Base-by-base conservation (phyloP, 495 filamentous ascomycete genomes). In the Astrocystis sublimbata region DNA sequence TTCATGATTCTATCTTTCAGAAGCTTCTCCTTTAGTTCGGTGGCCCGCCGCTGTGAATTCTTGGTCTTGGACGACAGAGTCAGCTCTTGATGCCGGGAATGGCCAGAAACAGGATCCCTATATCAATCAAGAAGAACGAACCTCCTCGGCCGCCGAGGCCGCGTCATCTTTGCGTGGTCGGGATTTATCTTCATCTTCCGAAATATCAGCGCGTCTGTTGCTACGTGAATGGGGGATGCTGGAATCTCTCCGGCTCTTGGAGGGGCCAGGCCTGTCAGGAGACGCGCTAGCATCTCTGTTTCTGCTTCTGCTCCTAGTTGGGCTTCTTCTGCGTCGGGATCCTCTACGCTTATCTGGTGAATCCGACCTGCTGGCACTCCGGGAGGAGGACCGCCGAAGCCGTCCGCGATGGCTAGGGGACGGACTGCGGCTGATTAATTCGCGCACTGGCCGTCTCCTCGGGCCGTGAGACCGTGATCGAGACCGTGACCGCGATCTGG, bases 1-100 rank as follows among this genome's bases (percentile, higher is more conserved):
- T 84, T 78, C 76, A 87, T 86, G 57, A 91, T 80, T 71, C 83
- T 86, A 69, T 91, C 88, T 68, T 83, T 84, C 12, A 89, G 80
- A 57, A 89, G 76, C 68, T 76, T 85, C 74, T 91, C 87, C 49
- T 84, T 83, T 47, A 89, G 77, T 69, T 86, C 81, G 63, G 78
- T 87, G 41, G 81, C 79, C 63, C 68, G 70, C 65, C 75, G 74
- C 64, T 78, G 73, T 45, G 71, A 74, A 62, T 76, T 72, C 69
- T 74, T 77, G 23, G 68, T 75, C 75, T 77, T n/a, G n/a, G 71
- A 63, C 60, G 58, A 56, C 57, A 68, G 61, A 57, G 70, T 72
- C 64, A 72, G 70, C 67, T 66, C 64, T 33, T 67, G 58, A 36
- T 33, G 50, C 50, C 55, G 55, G 65, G 17, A 35, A 49, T 56